These are phyloP conservation scores for Meripilus lineatus DNA, from an alignment of 1,284 basidiomycete species.

Conservation along the genomic window DNA sequence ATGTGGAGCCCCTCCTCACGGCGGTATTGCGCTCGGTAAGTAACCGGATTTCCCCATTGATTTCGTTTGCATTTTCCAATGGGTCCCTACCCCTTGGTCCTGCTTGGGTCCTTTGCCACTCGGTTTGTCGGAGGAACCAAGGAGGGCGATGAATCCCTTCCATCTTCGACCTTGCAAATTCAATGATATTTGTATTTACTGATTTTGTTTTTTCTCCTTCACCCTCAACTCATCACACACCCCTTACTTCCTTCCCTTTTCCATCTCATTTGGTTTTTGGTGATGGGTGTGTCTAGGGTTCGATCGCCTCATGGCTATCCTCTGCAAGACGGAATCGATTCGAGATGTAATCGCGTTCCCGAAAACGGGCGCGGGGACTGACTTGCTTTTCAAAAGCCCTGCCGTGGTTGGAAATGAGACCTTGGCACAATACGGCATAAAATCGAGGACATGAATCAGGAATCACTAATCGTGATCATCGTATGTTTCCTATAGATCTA, in stretches of 20 bases:
- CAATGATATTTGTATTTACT: neutral
- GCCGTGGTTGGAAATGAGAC: slow-evolving; percentile 51
- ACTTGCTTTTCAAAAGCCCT: slow-evolving; percentile 87
- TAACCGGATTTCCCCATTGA: too few species aligned
- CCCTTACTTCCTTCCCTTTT: too few species aligned
- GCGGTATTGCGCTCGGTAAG: slow-evolving; percentile 86
- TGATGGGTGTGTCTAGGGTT: slow-evolving; percentile 54
- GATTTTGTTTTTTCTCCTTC: slow-evolving; percentile 2
- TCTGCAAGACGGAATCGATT: slow-evolving; percentile 82
- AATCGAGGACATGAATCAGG: too few species aligned
- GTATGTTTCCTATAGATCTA: too few species aligned
- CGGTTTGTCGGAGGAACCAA: too few species aligned
- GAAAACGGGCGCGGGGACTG: slow-evolving; percentile 81
- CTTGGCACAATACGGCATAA: slow-evolving; percentile 61
- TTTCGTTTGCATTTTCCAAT: too few species aligned
- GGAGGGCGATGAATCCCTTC: too few species aligned
- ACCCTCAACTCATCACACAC: too few species aligned
- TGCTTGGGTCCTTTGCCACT: too few species aligned
- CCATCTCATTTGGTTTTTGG: slow-evolving; percentile 8
- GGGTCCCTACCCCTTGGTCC: too few species aligned
- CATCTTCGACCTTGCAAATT: slow-evolving; percentile 6
- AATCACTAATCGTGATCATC: too few species aligned
- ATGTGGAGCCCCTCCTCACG: slow-evolving; percentile 92
- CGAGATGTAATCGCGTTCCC: slow-evolving; percentile 97
- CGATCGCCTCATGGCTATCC: slow-evolving; percentile 87